phyloP scores from a whole-genome alignment of 2,329 filamentous ascomycete species.

The Neonectria neomacrospora region DNA sequence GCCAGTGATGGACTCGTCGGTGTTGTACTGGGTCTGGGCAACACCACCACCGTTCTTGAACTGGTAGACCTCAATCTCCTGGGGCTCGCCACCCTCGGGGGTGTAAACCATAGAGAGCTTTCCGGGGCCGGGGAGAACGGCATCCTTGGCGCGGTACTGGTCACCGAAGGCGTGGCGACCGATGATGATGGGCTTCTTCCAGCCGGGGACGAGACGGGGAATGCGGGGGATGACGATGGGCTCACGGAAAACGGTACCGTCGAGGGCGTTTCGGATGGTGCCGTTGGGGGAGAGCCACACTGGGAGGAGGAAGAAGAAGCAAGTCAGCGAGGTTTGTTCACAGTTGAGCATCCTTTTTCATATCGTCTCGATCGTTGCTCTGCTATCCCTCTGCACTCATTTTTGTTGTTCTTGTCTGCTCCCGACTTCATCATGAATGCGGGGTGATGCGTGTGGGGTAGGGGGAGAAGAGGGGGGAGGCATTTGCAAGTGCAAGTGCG shows the following conservation, averaged over 20 bases:
- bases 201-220: constrained; percentile 92
- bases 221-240: constrained; percentile 96
- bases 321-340: constrained; percentile 37
- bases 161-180: constrained; percentile 98
- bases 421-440: constrained; percentile 35
- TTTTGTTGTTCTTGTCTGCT: constrained; percentile 20
- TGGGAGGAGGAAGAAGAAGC: constrained; percentile 49
- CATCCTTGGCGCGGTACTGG: constrained; percentile 97
- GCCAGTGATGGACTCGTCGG: constrained; percentile 90
- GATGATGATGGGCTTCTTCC: constrained; percentile 99
- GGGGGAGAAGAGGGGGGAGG: neutral
- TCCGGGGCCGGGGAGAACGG: constrained; percentile 82
- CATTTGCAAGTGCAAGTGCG: constrained; percentile 31
- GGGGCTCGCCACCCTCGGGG: constrained; percentile 81
- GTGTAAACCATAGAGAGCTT: constrained; percentile 97
- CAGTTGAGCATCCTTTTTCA: constrained; percentile 4
- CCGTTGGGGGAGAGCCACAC: constrained; percentile 99
- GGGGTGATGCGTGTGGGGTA: constrained; percentile 22
- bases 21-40: constrained; percentile 98
- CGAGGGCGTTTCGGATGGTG: constrained; percentile 79
- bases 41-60: constrained; percentile 89
- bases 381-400: constrained; percentile 28
- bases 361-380: constrained; percentile 2
- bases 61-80: constrained; percentile 90
- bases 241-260: constrained; percentile 98